Conservation (phyloP, 2,329 filamentous ascomycete species). For the Xylaria polymorpha region DNA sequence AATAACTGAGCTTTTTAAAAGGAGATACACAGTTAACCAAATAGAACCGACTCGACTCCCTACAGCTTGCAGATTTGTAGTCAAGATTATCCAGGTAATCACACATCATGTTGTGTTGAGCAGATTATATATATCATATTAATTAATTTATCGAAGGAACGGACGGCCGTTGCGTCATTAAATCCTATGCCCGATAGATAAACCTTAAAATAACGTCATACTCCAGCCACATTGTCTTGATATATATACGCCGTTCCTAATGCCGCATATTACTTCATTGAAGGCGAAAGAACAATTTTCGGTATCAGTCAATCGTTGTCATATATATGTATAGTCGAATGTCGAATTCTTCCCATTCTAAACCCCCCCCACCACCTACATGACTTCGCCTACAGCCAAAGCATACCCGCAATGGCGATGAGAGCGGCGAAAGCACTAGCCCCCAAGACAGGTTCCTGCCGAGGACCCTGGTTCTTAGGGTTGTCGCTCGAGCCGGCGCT, state of each 20-base stretch:
- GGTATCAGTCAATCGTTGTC: conserved; percentile 10
- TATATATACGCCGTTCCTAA: conserved; percentile 13
- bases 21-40: too few species aligned
- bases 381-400: conserved; percentile 42
- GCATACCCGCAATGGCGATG: conserved; percentile 48
- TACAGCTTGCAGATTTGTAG: too few species aligned
- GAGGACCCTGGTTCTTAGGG: conserved; percentile 42
- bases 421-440: conserved; percentile 51
- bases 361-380: not conserved
- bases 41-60: too few species aligned
- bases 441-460: conserved; percentile 46
- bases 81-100: too few species aligned
- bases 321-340: conserved; percentile 23
- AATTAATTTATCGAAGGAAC: conserved; percentile 18
- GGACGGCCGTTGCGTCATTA: conserved; percentile 26
- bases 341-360: conserved; percentile 17
- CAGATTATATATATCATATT: not conserved
- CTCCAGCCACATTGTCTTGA: conserved; percentile 1
- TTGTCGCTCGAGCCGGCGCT: conserved; percentile 15
- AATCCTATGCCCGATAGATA: conserved; percentile 22
- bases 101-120: too few species aligned
- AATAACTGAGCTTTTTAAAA: too few species aligned
- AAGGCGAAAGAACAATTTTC: not conserved
- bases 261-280: not conserved
- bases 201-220: conserved; percentile 14